Percentiles rank a stretch among this genome's conserved stretches.
Conservation (phyloP, 2,329 filamentous ascomycete species). For the Periconia sp. region DNA sequence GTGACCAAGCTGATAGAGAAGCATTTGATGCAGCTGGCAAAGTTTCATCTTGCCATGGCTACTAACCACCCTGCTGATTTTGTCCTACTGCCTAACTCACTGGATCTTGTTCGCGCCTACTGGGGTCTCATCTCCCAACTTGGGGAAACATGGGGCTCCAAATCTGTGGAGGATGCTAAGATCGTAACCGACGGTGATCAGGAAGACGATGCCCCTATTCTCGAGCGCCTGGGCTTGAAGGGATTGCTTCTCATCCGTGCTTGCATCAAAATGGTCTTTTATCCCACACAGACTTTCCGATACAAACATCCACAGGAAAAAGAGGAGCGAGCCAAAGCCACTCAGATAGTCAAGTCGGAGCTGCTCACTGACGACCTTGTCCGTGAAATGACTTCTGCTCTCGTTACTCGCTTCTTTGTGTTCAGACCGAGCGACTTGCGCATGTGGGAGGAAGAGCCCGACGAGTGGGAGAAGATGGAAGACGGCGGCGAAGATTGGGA, state of each 20-base stretch:
- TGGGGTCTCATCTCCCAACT: conserved; percentile 81
- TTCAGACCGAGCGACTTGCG: conserved; percentile 83
- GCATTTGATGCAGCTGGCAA: conserved; percentile 86
- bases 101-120: conserved; percentile 77
- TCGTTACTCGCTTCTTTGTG: conserved; percentile 86
- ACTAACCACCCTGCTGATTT: conserved; percentile 80
- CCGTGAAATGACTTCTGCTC: conserved; percentile 76
- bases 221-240: conserved; percentile 80
- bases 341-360: conserved; percentile 68
- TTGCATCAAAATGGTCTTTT: conserved; percentile 83
- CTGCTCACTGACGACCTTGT: conserved; percentile 78
- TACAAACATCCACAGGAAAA: conserved; percentile 75
- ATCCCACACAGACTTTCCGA: conserved; percentile 78
- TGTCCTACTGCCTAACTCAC: conserved; percentile 75
- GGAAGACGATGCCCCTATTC: conserved; percentile 57
- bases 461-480: conserved; percentile 93
- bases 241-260: conserved; percentile 79
- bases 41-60: conserved; percentile 87
- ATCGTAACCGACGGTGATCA: conserved; percentile 51
- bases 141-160: conserved; percentile 70
- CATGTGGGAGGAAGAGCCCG: conserved; percentile 91
- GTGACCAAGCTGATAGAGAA: conserved; percentile 72
- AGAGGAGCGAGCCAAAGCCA: conserved; percentile 72
- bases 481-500: conserved; percentile 82
- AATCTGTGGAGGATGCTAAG: conserved; percentile 41